Conservation (phyloP, 352 stramenopile species). For the Peronosclerospora sorghi region DNA sequence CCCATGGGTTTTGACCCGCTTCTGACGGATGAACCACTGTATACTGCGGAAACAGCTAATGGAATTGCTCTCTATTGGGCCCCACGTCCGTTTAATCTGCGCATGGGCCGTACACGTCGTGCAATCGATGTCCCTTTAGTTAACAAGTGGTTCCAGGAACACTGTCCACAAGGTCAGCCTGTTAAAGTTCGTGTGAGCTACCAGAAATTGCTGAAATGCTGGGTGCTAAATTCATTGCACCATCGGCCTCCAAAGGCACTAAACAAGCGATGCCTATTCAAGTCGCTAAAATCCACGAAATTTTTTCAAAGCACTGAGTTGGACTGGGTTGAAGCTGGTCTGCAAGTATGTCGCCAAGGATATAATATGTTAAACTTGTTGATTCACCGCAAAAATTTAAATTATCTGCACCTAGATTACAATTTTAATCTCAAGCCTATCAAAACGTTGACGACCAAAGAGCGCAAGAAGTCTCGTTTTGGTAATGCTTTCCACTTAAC, state of each 20-base stretch:
- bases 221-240: conserved; percentile 98
- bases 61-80: conserved; percentile 98
- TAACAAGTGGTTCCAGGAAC: conserved; percentile 98
- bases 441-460: conserved; percentile 99
- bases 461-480: conserved; percentile 98
- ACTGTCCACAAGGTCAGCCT: conserved; percentile 95
- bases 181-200: conserved; percentile 99
- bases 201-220: conserved; percentile 99
- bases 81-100: conserved; percentile 95
- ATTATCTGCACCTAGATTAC: conserved; percentile 99
- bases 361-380: conserved; percentile 99
- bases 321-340: conserved; percentile 98
- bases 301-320: conserved; percentile 99
- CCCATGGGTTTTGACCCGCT: conserved; percentile 86
- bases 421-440: conserved; percentile 99
- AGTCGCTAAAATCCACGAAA: conserved; percentile 99
- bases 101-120: conserved; percentile 91
- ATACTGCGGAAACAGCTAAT: conserved; percentile 91
- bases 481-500: conserved; percentile 94
- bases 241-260: conserved; percentile 87
- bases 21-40: conserved; percentile 88
- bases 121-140: conserved; percentile 97
- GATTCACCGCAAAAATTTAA: conserved; percentile 99
- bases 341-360: conserved; percentile 97
- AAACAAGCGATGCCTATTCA: conserved; percentile 98